Percentiles rank a stretch among this genome's conserved stretches.
phyloP scores from a whole-genome alignment of 805 yeast species.

The Starmerella sirachaensis region DNA sequence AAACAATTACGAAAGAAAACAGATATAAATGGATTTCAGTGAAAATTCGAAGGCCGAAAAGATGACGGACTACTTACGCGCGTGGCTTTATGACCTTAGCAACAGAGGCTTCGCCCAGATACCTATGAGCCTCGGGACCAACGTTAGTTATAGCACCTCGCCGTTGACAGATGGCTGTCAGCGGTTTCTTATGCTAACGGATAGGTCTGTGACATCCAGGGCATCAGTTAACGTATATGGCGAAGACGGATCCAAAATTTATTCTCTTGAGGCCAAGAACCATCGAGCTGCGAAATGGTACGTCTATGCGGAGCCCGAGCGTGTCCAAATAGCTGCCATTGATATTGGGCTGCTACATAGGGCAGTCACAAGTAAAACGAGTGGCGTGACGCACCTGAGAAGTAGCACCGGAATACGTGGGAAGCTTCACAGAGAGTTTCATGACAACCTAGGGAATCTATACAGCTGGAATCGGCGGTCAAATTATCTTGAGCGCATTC shows the following conservation, averaged over 20 bases:
- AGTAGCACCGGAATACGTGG: constrained; percentile 29
- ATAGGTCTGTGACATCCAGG: constrained; percentile 36
- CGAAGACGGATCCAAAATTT: constrained; percentile 35
- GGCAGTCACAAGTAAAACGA: constrained; percentile 36
- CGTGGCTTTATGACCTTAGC: too few relatives aligned
- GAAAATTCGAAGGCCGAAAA: too few relatives aligned
- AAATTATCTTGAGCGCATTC: constrained; percentile 39
- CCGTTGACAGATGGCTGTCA: constrained; percentile 20
- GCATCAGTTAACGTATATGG: constrained; percentile 41
- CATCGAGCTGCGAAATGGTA: constrained; percentile 37
- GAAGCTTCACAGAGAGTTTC: constrained; percentile 33
- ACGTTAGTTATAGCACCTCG: neutral
- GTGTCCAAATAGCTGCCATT: constrained; percentile 40
- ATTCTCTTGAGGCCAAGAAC: constrained; percentile 39
- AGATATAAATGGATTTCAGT: too few relatives aligned
- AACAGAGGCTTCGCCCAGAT: constrained; percentile 4
- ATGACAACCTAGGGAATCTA: constrained; percentile 40
- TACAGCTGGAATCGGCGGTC: constrained; percentile 47
- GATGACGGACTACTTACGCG: too few relatives aligned
- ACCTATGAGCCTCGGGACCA: constrained; percentile 8
- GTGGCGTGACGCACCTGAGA: constrained; percentile 31
- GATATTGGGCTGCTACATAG: constrained; percentile 38
- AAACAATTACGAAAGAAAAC: too few relatives aligned
- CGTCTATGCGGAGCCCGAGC: constrained; percentile 35
- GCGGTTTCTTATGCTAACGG: constrained; percentile 40